phyloP scores from a whole-genome alignment of 805 yeast species.

The Candida awuae region DNA sequence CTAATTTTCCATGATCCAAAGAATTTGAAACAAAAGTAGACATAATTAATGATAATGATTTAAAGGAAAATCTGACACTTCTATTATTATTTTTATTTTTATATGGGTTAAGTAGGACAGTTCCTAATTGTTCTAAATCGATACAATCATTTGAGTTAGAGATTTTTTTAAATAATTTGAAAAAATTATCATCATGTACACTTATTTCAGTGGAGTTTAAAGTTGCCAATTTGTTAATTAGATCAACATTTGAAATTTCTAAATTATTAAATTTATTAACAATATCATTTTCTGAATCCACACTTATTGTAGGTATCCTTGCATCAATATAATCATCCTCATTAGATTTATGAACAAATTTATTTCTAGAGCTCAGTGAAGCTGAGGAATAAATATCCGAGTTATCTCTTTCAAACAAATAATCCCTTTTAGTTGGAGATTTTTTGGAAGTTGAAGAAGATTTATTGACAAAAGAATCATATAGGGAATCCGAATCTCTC shows the following conservation, averaged over 20 bases:
- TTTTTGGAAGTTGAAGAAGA: background rate
- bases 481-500: background rate
- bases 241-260: slow-evolving; percentile 7
- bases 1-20: slow-evolving; percentile 12
- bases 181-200: slow-evolving; percentile 19
- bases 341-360: background rate
- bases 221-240: slow-evolving; percentile 14
- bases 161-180: slow-evolving; percentile 14
- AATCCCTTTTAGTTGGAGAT: background rate
- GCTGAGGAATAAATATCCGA: slow-evolving; percentile 17
- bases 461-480: background rate
- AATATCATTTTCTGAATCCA: slow-evolving; percentile 9
- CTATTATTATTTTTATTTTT: no score
- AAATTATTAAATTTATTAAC: background rate
- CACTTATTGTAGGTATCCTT: slow-evolving; percentile 16
- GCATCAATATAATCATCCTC: slow-evolving; percentile 4
- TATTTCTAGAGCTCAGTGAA: slow-evolving; percentile 3
- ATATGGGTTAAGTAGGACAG: slow-evolving; percentile 20
- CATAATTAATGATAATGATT: slow-evolving; percentile 16
- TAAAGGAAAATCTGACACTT: slow-evolving; percentile 14
- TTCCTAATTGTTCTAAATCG: slow-evolving; percentile 12
- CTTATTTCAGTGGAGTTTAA: slow-evolving; percentile 13
- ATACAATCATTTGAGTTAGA: slow-evolving; percentile 14
- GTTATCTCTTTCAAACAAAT: background rate
- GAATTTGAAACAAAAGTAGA: slow-evolving; percentile 15